Evolutionary conservation across 2,329 filamentous ascomycete species (phyloP).

Genomic region (Botrytis squamosa): DNA sequence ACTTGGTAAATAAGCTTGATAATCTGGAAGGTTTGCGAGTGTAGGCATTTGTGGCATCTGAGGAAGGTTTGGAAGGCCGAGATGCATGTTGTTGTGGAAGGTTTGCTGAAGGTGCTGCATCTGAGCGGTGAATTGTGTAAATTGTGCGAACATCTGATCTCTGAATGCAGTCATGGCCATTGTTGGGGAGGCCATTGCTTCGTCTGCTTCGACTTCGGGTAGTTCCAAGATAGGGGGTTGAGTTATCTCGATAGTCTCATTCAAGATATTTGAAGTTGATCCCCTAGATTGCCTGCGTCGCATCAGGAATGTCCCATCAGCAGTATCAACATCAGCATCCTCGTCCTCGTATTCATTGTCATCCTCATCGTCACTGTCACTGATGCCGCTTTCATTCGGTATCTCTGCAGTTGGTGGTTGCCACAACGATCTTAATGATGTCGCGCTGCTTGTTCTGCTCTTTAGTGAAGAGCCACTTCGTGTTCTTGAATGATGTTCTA

Average conservation of each 20-base stretch:
- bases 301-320: slow-evolving; percentile 40
- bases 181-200: slow-evolving; percentile 50
- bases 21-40: slow-evolving; percentile 66
- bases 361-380: slow-evolving; percentile 45
- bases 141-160: slow-evolving; percentile 65
- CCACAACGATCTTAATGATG: slow-evolving; percentile 67
- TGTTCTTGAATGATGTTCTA: slow-evolving; percentile 62
- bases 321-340: slow-evolving; percentile 39
- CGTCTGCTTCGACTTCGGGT: slow-evolving; percentile 25
- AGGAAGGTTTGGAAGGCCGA: slow-evolving; percentile 59
- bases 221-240: slow-evolving; percentile 34
- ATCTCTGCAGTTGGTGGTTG: slow-evolving; percentile 50
- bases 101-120: slow-evolving; percentile 67
- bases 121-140: slow-evolving; percentile 41
- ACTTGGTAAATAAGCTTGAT: slow-evolving; percentile 63
- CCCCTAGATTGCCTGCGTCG: slow-evolving; percentile 33
- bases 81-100: slow-evolving; percentile 52
- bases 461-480: slow-evolving; percentile 60
- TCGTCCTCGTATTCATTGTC: slow-evolving; percentile 44
- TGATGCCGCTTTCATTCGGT: slow-evolving; percentile 42
- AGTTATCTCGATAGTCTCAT: slow-evolving; percentile 25
- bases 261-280: slow-evolving; percentile 31
- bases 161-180: slow-evolving; percentile 68
- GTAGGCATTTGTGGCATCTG: slow-evolving; percentile 45
- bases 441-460: slow-evolving; percentile 64